Evolutionary conservation across 2,329 filamentous ascomycete genomes (phyloP).

Genomic region (Sclerotinia sclerotiorum): DNA sequence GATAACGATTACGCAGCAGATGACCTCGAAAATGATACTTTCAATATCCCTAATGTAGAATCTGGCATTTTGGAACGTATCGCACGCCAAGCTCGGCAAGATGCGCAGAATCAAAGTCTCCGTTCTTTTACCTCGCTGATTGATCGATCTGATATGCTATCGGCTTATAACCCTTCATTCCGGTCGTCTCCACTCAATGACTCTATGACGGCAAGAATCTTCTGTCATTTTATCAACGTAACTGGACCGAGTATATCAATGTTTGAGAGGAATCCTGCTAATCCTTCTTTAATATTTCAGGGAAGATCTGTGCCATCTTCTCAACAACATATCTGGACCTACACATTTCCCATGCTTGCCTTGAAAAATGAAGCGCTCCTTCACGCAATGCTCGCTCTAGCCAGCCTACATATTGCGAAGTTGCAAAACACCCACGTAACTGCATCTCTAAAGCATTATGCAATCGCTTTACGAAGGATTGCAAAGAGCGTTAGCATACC

Average conservation of each 20-base stretch:
- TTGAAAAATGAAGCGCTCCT: conserved; percentile 83
- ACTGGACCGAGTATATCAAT: conserved; percentile 84
- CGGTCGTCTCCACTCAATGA: conserved; percentile 75
- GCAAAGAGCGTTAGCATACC: conserved; percentile 72
- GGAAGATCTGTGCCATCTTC: conserved; percentile 60
- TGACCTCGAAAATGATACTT: conserved; percentile 43
- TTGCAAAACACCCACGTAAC: conserved; percentile 72
- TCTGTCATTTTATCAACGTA: conserved; percentile 88
- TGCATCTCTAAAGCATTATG: conserved; percentile 88
- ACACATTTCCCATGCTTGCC: conserved; percentile 80
- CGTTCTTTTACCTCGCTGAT: conserved; percentile 50
- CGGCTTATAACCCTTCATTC: conserved; percentile 65
- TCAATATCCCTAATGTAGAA: conserved; percentile 27
- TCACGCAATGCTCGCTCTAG: conserved; percentile 85
- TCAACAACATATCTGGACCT: conserved; percentile 65
- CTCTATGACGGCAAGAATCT: conserved; percentile 75
- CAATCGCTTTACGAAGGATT: conserved; percentile 76
- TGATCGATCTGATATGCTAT: conserved; percentile 50
- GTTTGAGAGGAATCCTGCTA: conserved; percentile 78
- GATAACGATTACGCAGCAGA: conserved; percentile 42
- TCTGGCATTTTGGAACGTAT: conserved; percentile 26
- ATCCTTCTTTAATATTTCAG: conserved; percentile 65
- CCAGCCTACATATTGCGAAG: conserved; percentile 83
- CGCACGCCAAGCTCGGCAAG: conserved; percentile 37
- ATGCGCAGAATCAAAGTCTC: conserved; percentile 40